A percentile compares a stretch with the other conserved stretches of the same genome.
Conservation (phyloP, 148 eudicot genomes). For the Camellia granthamiana region DNA sequence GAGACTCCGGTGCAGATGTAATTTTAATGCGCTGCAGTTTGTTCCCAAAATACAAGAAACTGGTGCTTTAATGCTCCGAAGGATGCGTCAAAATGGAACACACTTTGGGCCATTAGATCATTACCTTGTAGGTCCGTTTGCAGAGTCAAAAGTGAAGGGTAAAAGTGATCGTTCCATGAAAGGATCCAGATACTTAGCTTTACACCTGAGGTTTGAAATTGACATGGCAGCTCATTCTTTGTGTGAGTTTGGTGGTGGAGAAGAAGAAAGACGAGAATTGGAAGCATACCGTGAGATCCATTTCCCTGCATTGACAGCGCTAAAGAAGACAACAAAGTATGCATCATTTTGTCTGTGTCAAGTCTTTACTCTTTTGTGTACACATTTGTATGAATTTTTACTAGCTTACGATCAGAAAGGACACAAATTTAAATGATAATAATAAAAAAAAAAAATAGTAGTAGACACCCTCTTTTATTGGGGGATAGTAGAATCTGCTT, state of each 20-base stretch:
- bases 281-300: conserved; percentile 85
- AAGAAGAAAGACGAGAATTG: conserved; percentile 75
- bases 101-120: conserved; percentile 61
- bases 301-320: conserved; percentile 71
- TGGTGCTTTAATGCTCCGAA: conserved; percentile 69
- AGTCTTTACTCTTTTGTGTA: background rate
- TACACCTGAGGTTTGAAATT: conserved; percentile 95
- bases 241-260: conserved; percentile 97
- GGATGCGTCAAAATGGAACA: conserved; percentile 75
- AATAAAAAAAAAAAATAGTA: too few relatives aligned
- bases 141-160: conserved; percentile 31
- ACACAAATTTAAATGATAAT: too few relatives aligned
- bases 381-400: background rate
- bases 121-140: conserved; percentile 78
- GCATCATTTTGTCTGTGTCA: conserved; percentile 12
- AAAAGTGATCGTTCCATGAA: conserved; percentile 31
- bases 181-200: conserved; percentile 69
- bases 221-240: conserved; percentile 99
- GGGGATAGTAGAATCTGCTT: background rate
- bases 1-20: conserved; percentile 99
- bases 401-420: background rate
- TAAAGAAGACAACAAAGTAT: conserved; percentile 58
- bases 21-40: conserved; percentile 88
- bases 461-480: background rate
- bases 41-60: conserved; percentile 88